phyloP scores from a whole-genome alignment of 225 moss, liverwort and hornwort species.

The Lunularia cruciata region DNA sequence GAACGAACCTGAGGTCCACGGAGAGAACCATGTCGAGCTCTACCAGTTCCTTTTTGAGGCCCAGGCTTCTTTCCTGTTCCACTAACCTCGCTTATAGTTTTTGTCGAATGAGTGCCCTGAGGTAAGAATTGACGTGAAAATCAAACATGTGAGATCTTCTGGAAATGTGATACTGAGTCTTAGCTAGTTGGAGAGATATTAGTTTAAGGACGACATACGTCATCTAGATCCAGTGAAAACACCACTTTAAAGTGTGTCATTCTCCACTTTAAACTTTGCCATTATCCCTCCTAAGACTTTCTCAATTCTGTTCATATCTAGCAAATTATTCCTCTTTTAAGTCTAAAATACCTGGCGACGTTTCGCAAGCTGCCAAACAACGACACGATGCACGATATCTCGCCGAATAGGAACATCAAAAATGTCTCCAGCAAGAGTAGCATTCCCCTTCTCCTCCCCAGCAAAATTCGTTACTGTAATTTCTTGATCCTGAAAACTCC shows the following conservation, averaged over 20 bases:
- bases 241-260: no score
- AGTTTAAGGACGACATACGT: no score
- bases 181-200: no score
- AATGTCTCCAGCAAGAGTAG: slow-evolving; percentile 75
- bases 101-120: slow-evolving; percentile 85
- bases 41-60: slow-evolving; percentile 82
- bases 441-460: slow-evolving; percentile 74
- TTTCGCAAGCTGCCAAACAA: slow-evolving; percentile 95
- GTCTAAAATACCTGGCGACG: slow-evolving; percentile 80
- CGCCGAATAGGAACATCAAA: slow-evolving; percentile 92
- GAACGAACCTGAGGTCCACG: slow-evolving; percentile 83
- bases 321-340: no score
- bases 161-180: no score
- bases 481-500: slow-evolving; percentile 65
- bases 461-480: slow-evolving; percentile 74
- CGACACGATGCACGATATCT: slow-evolving; percentile 92
- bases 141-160: no score
- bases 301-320: no score
- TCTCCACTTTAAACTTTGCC: no score
- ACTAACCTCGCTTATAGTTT: slow-evolving; percentile 78
- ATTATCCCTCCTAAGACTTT: no score
- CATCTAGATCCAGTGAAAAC: no score
- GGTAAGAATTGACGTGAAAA: no score
- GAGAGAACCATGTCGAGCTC: slow-evolving; percentile 83
- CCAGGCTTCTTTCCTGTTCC: slow-evolving; percentile 84